Evolutionary conservation across 108 stramenopile species (phyloP).

Genomic region (Cyclotella atomus): DNA sequence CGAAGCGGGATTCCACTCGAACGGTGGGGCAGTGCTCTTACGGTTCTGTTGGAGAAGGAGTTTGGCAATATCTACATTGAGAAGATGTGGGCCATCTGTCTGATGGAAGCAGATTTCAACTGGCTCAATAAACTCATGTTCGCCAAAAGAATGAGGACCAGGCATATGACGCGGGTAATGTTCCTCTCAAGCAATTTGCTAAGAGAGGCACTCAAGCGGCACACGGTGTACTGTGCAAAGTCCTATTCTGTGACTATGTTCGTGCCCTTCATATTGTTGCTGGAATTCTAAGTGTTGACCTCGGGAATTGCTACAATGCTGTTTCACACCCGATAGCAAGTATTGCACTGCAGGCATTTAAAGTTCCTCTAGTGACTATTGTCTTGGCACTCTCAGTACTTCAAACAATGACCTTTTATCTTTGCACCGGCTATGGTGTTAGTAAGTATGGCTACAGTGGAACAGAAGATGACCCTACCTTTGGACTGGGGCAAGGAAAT

Average conservation of each 20-base stretch:
- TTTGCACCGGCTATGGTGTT: constrained; percentile 4
- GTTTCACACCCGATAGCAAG: constrained; percentile 6
- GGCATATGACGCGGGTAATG: neutral
- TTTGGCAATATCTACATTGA: no score
- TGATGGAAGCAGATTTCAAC: constrained; percentile 21
- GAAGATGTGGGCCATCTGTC: neutral
- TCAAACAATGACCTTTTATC: constrained; percentile 11
- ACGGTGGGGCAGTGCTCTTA: constrained; percentile 3
- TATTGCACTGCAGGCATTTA: constrained; percentile 9
- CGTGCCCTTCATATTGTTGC: neutral
- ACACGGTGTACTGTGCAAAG: neutral
- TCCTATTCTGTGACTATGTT: neutral
- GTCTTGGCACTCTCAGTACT: neutral
- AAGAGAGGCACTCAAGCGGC: neutral
- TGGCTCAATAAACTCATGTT: constrained; percentile 15
- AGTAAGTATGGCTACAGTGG: neutral
- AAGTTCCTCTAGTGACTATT: neutral
- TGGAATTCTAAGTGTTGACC: neutral
- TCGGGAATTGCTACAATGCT: no score
- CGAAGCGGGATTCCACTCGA: neutral
- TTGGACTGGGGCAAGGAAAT: no score
- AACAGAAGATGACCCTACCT: neutral
- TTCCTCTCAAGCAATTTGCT: no score
- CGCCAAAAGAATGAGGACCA: no score
- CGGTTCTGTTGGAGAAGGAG: constrained; percentile 16